Evolutionary conservation across 2,329 filamentous ascomycete species (phyloP), one percentile per base, ranked within the genome.

Genomic region (Aspergillus pseudoviridinutans): DNA sequence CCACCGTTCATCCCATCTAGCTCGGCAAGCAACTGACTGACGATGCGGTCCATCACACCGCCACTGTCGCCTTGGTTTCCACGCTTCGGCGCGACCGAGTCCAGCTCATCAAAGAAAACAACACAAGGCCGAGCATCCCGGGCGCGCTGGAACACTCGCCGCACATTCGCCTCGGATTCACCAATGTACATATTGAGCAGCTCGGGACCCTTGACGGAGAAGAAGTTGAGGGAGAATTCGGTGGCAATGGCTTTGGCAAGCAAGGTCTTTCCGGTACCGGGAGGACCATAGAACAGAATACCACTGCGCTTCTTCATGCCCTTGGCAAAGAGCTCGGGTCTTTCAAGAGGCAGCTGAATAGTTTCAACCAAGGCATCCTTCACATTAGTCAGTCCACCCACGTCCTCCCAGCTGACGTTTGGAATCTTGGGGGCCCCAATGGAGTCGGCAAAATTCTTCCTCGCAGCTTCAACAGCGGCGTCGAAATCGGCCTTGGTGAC

Each of bases 111-210:
- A 61, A 99, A 86, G 87, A 99, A 99, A 67, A 99, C 95, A 58
- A 99, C 91, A 70, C 95, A 99, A 75, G 94, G 94, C 64, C 94
- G 93, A 58, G 95, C 94, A 64, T 94, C 94, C 68, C 94, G 91
- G 62, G 94, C 94, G 83, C 97, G 97, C 85, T 99, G 94, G 77
- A 99, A 99, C 66, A 99, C 97, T 74, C 97, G 93, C 71, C 94
- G 90, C 63, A 99, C 97, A 78, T 99, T 99, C 83, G 91, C 96
- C 81, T 99, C 95, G 55, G 94, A 99, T 81, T 99, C 94, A 87
- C 94, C 94, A 74, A 99, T 97, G 90, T 94, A 99, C 94, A 99
- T 99, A 76, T 92, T 97, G 67, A 99, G 87, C 71, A 99, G 83
- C 77, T 99, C 94, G 44, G 94, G 95, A 58, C 94, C 94, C 85